Conservation (phyloP, 352 stramenopile genomes). For the Globisporangium middletonii region DNA sequence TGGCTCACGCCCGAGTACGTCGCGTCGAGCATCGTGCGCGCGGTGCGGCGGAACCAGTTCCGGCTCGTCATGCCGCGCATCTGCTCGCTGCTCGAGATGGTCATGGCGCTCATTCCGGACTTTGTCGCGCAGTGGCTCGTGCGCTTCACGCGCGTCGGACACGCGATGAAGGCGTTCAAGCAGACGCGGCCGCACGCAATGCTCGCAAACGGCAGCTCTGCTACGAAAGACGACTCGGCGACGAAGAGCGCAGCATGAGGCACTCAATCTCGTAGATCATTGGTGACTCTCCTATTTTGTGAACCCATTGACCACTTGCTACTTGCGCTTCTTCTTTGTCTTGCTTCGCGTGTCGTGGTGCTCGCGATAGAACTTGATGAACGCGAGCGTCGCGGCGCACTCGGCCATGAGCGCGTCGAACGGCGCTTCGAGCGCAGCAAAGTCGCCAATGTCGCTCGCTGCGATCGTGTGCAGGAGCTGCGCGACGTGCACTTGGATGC, state of each 20-base stretch:
- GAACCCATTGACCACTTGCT: neutral
- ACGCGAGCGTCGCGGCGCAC: constrained; percentile 25
- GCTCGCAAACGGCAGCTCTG: constrained; percentile 15
- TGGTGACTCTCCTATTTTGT: neutral
- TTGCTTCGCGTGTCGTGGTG: constrained; percentile 14
- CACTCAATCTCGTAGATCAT: neutral
- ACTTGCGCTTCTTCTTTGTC: constrained; percentile 25
- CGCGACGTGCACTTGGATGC: constrained; percentile 60
- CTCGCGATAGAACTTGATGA: constrained; percentile 31
- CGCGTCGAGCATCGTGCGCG: constrained; percentile 35
- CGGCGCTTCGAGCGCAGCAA: constrained; percentile 15
- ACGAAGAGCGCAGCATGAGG: neutral
- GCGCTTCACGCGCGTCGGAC: constrained; percentile 28
- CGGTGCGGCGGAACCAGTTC: constrained; percentile 42
- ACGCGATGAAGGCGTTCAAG: constrained; percentile 41
- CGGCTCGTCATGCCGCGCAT: constrained; percentile 30
- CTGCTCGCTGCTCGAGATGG: constrained; percentile 24
- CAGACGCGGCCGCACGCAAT: constrained; percentile 35
- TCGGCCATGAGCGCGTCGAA: constrained; percentile 24
- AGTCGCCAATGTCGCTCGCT: constrained; percentile 46
- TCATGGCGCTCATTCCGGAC: constrained; percentile 30
- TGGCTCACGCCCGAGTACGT: constrained; percentile 43
- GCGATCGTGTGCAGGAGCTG: constrained; percentile 49
- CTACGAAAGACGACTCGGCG: neutral
- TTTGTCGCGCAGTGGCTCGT: constrained; percentile 32